Evolutionary conservation across 108 stramenopile genomes (phyloP), one percentile per base, ranked within the genome.

Genomic region (Parietichytrium sp.): DNA sequence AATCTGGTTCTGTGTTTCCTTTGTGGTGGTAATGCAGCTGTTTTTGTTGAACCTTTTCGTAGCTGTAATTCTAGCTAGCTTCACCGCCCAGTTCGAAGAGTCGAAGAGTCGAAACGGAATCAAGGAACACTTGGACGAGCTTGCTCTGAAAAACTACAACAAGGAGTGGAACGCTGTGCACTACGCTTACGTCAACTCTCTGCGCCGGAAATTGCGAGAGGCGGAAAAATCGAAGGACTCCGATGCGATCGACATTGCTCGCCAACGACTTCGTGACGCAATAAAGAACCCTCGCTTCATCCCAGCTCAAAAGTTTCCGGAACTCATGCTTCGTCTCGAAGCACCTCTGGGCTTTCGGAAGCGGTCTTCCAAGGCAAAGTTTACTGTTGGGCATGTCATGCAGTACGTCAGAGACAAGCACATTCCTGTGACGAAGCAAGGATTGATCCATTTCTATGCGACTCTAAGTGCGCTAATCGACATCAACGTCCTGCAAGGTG

Each of bases 21-120:
- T 81, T 31, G 30, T 61, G 6, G 25, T 84, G 10, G 16, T 82
- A 18, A 30, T 51, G 26, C 80, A 61, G 13, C 80, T 78, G 31
- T 26, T 84, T 18, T 8, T 84, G 8, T 18, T 84, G 12, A 84
- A 84, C 80, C 61, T 84, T 12, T 81, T 81, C 49, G 47, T 84
- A 4, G 84, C 79, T 48, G 83, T 55, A 13, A 52, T 83, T 1
- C 49, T 86, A 27, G 85, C 61, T 6, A 72, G 61, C 42, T 72
- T 72, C 45, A 42, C 61, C 6, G 36, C 61, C 45, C 61, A 72
- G 20, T 72, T 72, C 20, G 61, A 72, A 42, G 38, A 42, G 8
- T 45, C 38, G 23, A 72, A 72, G 25, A n/a, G n/a, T n/a, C 36
- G 45, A 42, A 25, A 25, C 61, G 52, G 18, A 8, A n/a, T 42